Conservation (phyloP, 768 basidiomycete species). For the Nidula microcarpa region DNA sequence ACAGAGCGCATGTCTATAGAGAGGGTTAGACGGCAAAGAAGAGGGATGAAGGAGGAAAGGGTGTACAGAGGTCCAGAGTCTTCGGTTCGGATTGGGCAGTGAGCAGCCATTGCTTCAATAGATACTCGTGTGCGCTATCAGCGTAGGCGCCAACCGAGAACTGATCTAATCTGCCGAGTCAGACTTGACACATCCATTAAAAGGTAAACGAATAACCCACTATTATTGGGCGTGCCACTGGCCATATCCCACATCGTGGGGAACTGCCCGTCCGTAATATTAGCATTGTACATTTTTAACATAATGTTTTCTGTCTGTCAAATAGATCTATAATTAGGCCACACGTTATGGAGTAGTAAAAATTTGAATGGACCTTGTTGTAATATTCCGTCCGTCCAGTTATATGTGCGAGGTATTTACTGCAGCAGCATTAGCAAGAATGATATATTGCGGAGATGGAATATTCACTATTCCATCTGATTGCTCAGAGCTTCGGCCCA, state of each 20-base stretch:
- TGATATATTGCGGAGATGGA: not conserved
- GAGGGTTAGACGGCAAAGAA: constrained; percentile 22
- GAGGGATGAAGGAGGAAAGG: constrained; percentile 23
- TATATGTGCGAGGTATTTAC: constrained; percentile 77
- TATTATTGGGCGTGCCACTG: constrained; percentile 37
- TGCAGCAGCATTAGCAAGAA: constrained; percentile 10
- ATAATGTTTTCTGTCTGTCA: constrained; percentile 41
- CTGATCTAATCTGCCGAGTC: constrained; percentile 18
- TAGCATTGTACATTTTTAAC: constrained; percentile 46
- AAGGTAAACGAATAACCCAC: constrained; percentile 24
- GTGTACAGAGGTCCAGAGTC: constrained; percentile 54
- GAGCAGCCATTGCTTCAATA: constrained; percentile 66
- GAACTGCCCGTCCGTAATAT: constrained; percentile 45
- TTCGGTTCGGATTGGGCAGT: constrained; percentile 49
- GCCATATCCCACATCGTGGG: constrained; percentile 48
- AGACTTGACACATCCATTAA: not conserved
- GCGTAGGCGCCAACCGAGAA: constrained; percentile 54
- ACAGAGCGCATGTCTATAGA: constrained; percentile 45
- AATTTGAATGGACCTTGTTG: constrained; percentile 29
- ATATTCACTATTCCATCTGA: constrained; percentile 58
- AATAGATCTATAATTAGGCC: constrained; percentile 16
- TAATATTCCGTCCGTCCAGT: constrained; percentile 67
- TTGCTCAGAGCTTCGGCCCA: constrained; percentile 48
- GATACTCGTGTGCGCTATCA: constrained; percentile 70
- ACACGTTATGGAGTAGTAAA: not conserved